Evolutionary conservation across 768 basidiomycete species (phyloP), one percentile per base, ranked within the genome.

Genomic region (Phaeotremella fagi): DNA sequence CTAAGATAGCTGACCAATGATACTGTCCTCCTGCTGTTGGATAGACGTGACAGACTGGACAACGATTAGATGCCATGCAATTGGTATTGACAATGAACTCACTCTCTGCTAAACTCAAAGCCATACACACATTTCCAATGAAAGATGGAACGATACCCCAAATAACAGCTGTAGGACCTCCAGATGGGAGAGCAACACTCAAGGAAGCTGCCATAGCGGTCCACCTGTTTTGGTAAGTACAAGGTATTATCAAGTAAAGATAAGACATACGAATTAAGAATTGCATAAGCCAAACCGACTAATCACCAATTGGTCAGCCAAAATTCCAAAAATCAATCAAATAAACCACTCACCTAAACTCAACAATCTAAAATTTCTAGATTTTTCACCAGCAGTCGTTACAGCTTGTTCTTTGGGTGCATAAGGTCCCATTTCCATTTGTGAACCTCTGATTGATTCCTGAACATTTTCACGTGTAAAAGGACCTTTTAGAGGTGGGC

Each of bases 271-370:
- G 65, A 66, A 44, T 66, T 66, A 18, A 63, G 46, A 41, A 66
- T 57, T 16, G 65, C 65, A 53, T 66, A 66, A 23, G 65, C 65
- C 45, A 66, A 28, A 35, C 65, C 65, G 29, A 66, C 62, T 66
- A 37, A n/a, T n/a, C n/a, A n/a, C n/a, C n/a, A n/a, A n/a, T n/a
- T n/a, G n/a, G n/a, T n/a, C n/a, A n/a, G n/a, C n/a, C n/a, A 25
- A 7, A 5, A n/a, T 28, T 51, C 15, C 20, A 18, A n/a, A 12
- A 18, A 3, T 18, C 11, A 44, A 4, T 14, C 3, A 29, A 33
- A 14, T 14, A 22, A 23, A 22, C 29, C 15, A 60, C 60, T 53
- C 47, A 61, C 60, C 31, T 45, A 61, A 26, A 54, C 56, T 57
- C n/a, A 57, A 37, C 12, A 61, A 42, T 25, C 35, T 44, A 52